Evolutionary conservation across 2,329 filamentous ascomycete species (phyloP).

Genomic region (Verticillium tricorpus): DNA sequence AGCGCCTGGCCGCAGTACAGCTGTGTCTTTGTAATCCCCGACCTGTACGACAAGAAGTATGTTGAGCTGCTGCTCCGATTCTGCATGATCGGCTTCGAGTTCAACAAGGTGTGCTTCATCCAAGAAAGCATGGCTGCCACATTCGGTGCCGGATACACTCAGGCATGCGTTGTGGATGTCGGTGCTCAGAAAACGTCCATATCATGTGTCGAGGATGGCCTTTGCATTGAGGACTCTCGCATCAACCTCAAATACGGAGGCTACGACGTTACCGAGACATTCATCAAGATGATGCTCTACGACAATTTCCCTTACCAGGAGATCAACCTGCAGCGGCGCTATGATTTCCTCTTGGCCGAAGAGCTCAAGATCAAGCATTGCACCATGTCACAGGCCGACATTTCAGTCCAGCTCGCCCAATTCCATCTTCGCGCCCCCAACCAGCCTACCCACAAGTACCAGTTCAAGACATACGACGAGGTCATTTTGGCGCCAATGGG

Average conservation of each 20-base stretch:
- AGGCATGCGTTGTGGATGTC: conserved; percentile 91
- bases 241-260: conserved; percentile 95
- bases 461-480: conserved; percentile 96
- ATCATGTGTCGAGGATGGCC: conserved; percentile 93
- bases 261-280: conserved; percentile 86
- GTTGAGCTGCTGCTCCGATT: conserved; percentile 81
- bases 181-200: conserved; percentile 97
- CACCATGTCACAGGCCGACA: conserved; percentile 84
- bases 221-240: conserved; percentile 90
- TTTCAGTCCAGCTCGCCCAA: conserved; percentile 82
- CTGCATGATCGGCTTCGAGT: conserved; percentile 84
- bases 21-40: conserved; percentile 94
- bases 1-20: conserved; percentile 87
- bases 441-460: conserved; percentile 86
- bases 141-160: conserved; percentile 91
- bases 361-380: conserved; percentile 93
- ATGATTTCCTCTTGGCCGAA: conserved; percentile 90
- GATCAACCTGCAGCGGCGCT: conserved; percentile 84
- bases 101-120: conserved; percentile 85
- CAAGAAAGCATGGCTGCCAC: conserved; percentile 94
- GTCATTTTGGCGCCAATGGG: conserved; percentile 92
- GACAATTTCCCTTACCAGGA: conserved; percentile 95
- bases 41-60: conserved; percentile 92
- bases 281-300: conserved; percentile 96
- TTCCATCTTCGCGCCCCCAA: conserved; percentile 88